Conservation (phyloP, 1,284 basidiomycete genomes). For the Cutaneotrichosporon spelunceum region DNA sequence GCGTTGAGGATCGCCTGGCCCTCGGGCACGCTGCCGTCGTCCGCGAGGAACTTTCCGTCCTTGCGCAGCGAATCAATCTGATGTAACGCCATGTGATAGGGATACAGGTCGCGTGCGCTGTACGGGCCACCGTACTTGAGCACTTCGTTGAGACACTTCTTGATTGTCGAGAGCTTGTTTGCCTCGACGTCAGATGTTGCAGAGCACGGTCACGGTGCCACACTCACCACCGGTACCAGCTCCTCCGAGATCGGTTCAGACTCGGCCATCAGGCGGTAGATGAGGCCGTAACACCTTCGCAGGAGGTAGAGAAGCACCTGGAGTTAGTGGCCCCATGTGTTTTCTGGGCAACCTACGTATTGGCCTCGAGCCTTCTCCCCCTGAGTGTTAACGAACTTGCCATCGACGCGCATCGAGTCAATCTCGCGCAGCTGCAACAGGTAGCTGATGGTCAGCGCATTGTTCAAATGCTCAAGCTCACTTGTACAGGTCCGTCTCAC, state of each 20-base stretch:
- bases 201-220: constrained; percentile 11
- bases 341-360: constrained; percentile 41
- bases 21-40: constrained; percentile 70
- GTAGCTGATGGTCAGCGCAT: constrained; percentile 56
- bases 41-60: constrained; percentile 86
- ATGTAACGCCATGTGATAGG: constrained; percentile 91
- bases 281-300: constrained; percentile 91
- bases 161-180: constrained; percentile 87
- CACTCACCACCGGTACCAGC: constrained; percentile 85
- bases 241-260: constrained; percentile 99
- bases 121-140: constrained; percentile 95
- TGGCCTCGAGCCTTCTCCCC: constrained; percentile 64
- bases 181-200: constrained; percentile 57
- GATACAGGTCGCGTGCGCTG: constrained; percentile 92
- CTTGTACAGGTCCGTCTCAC: constrained; percentile 94
- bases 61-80: constrained; percentile 91
- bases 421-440: constrained; percentile 92
- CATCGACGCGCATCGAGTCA: constrained; percentile 93
- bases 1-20: constrained; percentile 96
- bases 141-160: constrained; percentile 96
- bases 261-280: constrained; percentile 91
- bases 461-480: constrained; percentile 27
- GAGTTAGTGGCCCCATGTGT: constrained; percentile 11
- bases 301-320: constrained; percentile 89
- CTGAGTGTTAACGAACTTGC: constrained; percentile 92